phyloP scores from a whole-genome alignment of 2,329 filamentous ascomycete species.

The Parastagonospora nodorum region DNA sequence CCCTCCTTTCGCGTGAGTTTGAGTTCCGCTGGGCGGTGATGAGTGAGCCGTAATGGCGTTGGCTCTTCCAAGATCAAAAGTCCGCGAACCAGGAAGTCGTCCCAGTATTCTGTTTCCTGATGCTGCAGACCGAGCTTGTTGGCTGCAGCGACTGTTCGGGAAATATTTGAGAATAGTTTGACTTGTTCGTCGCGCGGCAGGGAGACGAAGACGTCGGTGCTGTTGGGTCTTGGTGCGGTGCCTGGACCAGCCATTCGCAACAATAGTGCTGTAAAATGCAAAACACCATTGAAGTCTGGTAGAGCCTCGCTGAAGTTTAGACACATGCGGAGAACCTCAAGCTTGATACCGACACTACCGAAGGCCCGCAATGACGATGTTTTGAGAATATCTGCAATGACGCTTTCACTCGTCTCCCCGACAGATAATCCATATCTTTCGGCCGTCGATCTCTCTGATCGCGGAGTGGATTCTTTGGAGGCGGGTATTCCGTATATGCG shows the following conservation, averaged over 20 bases:
- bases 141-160: constrained; percentile 79
- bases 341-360: constrained; percentile 79
- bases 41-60: constrained; percentile 32
- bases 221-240: constrained; percentile 70
- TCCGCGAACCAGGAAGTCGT: constrained; percentile 87
- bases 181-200: constrained; percentile 83
- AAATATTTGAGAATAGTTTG: constrained; percentile 81
- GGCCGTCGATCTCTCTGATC: not conserved
- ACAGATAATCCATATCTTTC: not conserved
- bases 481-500: constrained; percentile 51
- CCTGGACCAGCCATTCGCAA: constrained; percentile 81
- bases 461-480: constrained; percentile 23
- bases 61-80: constrained; percentile 65
- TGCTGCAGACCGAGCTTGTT: constrained; percentile 72
- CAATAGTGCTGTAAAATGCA: constrained; percentile 83
- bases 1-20: constrained; percentile 56
- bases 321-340: constrained; percentile 85
- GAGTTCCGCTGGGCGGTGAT: constrained; percentile 42
- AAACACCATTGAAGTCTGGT: constrained; percentile 87
- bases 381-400: constrained; percentile 60
- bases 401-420: constrained; percentile 44
- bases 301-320: constrained; percentile 93
- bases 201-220: constrained; percentile 70
- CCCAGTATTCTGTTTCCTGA: constrained; percentile 88
- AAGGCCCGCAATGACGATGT: constrained; percentile 63